Evolutionary conservation across 345 rosid genomes (phyloP), one percentile per base, ranked within the genome.

Genomic region (Hibiscus tridactylites): DNA sequence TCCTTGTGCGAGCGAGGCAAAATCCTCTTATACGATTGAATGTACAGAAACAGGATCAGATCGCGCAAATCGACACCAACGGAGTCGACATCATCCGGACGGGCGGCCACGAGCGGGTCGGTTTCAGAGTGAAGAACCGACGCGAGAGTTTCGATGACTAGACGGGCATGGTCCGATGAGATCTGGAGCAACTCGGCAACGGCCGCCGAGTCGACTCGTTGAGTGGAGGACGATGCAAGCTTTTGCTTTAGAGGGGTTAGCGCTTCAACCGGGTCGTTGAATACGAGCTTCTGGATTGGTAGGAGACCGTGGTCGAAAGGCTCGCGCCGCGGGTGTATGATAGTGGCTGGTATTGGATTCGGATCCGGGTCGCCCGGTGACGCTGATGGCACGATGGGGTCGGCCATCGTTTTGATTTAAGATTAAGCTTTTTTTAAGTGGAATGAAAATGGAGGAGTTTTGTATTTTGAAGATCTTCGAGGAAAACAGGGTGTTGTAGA

Each of bases 251-350:
- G 85, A 8, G 94, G 91, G 19, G 81, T 81, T 35, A 92, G 87
- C 78, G 88, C 81, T 80, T 86, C 93, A 72, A 85, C 88, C 72
- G 96, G 96, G 87, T 96, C 99, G 44, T 89, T 75, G 75, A 91
- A 88, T 73, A 96, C 83, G 73, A 96, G 93, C 82, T 92, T 96
- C 75, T 88, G 92, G 82, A 92, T 91, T 71, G 96, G 97, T 64
- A 96, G 87, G 77, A 96, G 96, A 0, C 99, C 99, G 79, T 92
- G 87, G 88, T 96, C 99, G 77, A 92, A 96, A 6, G 97, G 87
- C 76, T 86, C 99, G 11, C 99, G 92, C 6, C 98, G 83, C 1
- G 96, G 97, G 70, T 86, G 97, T 83, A 96, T 81, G 37, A 81
- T 71, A 28, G 88, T 79, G 77, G 53, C 80, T 37, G 90, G 81